Conservation (phyloP, 495 filamentous ascomycete genomes). For the Hypoxylon subgilvum region DNA sequence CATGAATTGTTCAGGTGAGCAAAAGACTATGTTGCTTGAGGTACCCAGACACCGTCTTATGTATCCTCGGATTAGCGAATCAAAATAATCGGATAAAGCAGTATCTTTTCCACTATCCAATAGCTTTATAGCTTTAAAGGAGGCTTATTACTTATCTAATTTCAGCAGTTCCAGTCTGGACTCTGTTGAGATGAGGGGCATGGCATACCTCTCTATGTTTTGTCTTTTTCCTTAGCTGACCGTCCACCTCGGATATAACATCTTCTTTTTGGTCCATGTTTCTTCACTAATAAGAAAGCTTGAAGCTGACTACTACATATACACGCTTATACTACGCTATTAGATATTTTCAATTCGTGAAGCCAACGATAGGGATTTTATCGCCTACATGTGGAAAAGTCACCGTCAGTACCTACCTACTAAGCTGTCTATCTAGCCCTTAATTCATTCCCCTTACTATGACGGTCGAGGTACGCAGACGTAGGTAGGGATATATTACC, state of each 20-base stretch:
- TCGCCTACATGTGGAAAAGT: no score
- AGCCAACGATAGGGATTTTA: no score
- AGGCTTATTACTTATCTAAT: slow-evolving; percentile 11
- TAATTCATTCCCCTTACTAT: no score
- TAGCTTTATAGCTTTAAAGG: background rate
- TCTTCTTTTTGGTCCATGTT: background rate
- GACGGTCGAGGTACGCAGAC: no score
- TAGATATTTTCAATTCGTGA: no score
- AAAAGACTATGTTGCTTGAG: slow-evolving; percentile 2
- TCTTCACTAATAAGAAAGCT: no score
- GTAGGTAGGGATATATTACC: slow-evolving; percentile 17
- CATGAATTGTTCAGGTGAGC: slow-evolving; percentile 7
- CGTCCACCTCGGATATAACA: background rate
- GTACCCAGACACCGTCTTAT: slow-evolving; percentile 10
- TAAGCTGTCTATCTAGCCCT: no score
- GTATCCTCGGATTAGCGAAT: slow-evolving; percentile 22
- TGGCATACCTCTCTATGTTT: background rate
- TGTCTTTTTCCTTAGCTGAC: background rate
- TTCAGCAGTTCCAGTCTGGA: no score
- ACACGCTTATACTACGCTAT: no score
- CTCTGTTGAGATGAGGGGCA: slow-evolving; percentile 5
- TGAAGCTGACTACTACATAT: no score
- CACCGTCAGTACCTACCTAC: no score
- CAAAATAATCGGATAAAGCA: slow-evolving; percentile 20
- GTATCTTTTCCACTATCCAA: slow-evolving; percentile 11